These are phyloP conservation scores for Suillus americanus DNA, from an alignment of 768 basidiomycete genomes.

Conservation along the genomic window DNA sequence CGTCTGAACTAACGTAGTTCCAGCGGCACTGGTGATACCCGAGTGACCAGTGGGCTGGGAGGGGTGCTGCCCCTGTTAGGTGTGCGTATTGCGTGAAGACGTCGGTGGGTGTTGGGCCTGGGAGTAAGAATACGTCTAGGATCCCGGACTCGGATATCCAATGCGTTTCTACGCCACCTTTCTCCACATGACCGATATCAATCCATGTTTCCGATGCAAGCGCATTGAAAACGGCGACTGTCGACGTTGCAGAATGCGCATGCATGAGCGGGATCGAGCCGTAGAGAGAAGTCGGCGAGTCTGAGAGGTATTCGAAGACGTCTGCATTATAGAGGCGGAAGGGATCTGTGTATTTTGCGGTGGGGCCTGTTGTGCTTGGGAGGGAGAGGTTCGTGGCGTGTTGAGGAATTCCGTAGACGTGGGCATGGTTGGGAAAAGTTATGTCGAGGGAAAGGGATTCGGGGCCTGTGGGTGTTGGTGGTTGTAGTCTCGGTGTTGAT, in stretches of 20 bases:
- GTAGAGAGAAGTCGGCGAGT: constrained; percentile 79
- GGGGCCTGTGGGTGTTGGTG: constrained; percentile 62
- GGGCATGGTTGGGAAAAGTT: constrained; percentile 86
- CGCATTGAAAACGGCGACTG: constrained; percentile 88
- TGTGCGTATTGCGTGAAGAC: constrained; percentile 84
- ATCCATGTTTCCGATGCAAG: constrained; percentile 94
- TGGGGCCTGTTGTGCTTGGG: constrained; percentile 82
- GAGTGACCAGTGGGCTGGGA: constrained; percentile 91
- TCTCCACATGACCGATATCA: constrained; percentile 71
- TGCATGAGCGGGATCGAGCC: constrained; percentile 93
- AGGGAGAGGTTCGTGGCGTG: constrained; percentile 90
- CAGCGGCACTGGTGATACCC: constrained; percentile 98
- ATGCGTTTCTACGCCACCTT: constrained; percentile 66
- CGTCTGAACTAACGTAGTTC: constrained; percentile 93
- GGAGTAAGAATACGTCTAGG: constrained; percentile 89
- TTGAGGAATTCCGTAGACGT: constrained; percentile 95
- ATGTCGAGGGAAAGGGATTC: constrained; percentile 93
- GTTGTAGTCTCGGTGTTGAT: neutral
- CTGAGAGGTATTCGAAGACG: constrained; percentile 93
- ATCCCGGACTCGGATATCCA: constrained; percentile 99
- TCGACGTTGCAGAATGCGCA: constrained; percentile 83
- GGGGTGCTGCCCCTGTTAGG: constrained; percentile 80
- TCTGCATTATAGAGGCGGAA: constrained; percentile 95
- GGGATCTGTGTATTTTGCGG: constrained; percentile 79
- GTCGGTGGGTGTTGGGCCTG: constrained; percentile 82